Evolutionary conservation across 2,329 filamentous ascomycete species (phyloP).

Genomic region (Ceratocystis smalleyi): DNA sequence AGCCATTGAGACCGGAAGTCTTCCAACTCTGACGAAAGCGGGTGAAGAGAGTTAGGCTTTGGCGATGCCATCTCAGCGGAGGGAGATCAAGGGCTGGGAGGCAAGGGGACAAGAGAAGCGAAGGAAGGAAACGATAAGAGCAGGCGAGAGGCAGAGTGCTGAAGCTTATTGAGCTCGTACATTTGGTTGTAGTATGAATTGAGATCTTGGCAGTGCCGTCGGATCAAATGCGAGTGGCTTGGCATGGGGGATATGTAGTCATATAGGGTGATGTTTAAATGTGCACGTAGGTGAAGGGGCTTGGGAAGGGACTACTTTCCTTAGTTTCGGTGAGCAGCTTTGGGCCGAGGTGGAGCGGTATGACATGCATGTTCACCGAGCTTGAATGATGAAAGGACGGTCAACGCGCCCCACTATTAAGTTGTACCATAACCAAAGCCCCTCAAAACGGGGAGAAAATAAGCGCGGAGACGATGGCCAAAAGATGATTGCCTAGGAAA

Average conservation of each 20-base stretch:
- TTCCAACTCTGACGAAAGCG: slow-evolving; percentile 51
- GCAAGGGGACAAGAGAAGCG: too few relatives aligned
- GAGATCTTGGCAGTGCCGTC: not conserved
- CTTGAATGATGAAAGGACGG: not conserved
- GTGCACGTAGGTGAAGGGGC: not conserved
- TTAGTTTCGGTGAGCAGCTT: not conserved
- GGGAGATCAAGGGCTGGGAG: not conserved
- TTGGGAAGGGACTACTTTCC: not conserved
- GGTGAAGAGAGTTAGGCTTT: not conserved
- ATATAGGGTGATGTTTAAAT: not conserved
- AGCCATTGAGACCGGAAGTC: slow-evolving; percentile 76
- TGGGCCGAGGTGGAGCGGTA: not conserved
- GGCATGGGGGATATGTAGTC: not conserved
- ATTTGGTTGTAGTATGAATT: not conserved
- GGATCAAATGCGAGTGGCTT: too few relatives aligned
- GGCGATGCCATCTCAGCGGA: slow-evolving; percentile 1
- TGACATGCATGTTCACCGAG: not conserved
- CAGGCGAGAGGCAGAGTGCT: not conserved
- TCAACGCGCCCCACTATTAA: not conserved
- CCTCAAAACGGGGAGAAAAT: not conserved
- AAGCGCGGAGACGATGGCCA: not conserved
- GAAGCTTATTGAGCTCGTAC: not conserved
- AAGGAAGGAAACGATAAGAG: not conserved
- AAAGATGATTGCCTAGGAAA: not conserved
- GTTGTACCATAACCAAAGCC: not conserved